Percentiles rank a stretch among this genome's conserved stretches.
These are phyloP conservation scores for Cyclocybe cylindracea DNA, from an alignment of 768 basidiomycete species.

Conservation along the genomic window DNA sequence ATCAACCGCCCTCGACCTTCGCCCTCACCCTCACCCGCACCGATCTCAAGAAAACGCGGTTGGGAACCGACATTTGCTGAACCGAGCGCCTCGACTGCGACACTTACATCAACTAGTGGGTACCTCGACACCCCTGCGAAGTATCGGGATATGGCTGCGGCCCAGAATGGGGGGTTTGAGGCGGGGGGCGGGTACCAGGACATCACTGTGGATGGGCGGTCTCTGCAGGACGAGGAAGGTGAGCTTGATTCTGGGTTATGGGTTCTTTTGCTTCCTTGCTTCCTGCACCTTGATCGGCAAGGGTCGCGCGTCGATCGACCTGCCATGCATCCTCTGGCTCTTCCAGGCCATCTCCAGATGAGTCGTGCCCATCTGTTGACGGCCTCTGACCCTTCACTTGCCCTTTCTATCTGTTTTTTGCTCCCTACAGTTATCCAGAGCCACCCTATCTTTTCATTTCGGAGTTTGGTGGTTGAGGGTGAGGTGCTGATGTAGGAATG, in stretches of 20 bases:
- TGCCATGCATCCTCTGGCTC: too few relatives aligned
- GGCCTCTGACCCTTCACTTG: too few relatives aligned
- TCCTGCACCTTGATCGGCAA: neutral
- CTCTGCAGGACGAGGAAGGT: slow-evolving; percentile 24
- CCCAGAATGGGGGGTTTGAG: slow-evolving; percentile 15
- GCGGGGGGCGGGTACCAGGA: slow-evolving; percentile 25
- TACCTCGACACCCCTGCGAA: slow-evolving; percentile 73
- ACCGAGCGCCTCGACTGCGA: slow-evolving; percentile 51
- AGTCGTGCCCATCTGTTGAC: too few relatives aligned
- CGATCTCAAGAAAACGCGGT: slow-evolving; percentile 60
- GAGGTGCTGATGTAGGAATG: too few relatives aligned
- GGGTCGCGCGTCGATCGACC: too few relatives aligned
- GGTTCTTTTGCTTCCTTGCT: slow-evolving; percentile 4
- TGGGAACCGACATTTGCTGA: slow-evolving; percentile 70
- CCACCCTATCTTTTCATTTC: too few relatives aligned
- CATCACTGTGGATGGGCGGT: slow-evolving; percentile 23
- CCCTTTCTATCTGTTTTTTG: too few relatives aligned
- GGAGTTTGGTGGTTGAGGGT: too few relatives aligned
- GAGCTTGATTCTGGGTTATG: slow-evolving; percentile 14
- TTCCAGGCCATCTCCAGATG: too few relatives aligned
- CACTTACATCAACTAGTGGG: slow-evolving; percentile 55
- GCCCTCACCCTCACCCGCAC: slow-evolving; percentile 33
- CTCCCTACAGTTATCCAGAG: too few relatives aligned
- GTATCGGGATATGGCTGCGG: slow-evolving; percentile 51
- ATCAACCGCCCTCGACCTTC: slow-evolving; percentile 25